These are phyloP conservation scores for Phytophthora pinifolia DNA, from an alignment of 352 stramenopile species.

Conservation along the genomic window DNA sequence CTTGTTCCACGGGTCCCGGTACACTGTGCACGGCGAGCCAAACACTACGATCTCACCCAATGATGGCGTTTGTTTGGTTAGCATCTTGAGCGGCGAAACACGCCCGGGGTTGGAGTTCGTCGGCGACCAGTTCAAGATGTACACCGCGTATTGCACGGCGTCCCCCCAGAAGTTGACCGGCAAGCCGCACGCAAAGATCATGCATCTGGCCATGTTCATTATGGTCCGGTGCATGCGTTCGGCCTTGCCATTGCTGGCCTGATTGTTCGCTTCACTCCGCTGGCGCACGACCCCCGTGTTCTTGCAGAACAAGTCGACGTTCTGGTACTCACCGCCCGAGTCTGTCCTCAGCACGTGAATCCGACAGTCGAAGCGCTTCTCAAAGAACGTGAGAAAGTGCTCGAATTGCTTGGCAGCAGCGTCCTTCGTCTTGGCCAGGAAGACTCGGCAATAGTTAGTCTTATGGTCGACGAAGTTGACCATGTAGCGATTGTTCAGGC, in stretches of 20 bases:
- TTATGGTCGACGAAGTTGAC: conserved; percentile 22
- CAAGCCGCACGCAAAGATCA: conserved; percentile 30
- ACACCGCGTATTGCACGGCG: conserved; percentile 23
- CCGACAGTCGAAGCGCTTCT: conserved; percentile 2
- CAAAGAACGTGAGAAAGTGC: conserved; percentile 9
- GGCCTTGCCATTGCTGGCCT: conserved; percentile 33
- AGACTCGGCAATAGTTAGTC: conserved; percentile 12
- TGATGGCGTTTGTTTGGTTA: conserved; percentile 1
- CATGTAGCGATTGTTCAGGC: conserved; percentile 16
- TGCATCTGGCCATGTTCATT: conserved; percentile 31
- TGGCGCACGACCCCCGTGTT: conserved; percentile 17
- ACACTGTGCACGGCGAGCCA: conserved; percentile 3
- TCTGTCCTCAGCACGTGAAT: conserved; percentile 17
- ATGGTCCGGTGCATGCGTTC: conserved; percentile 12
- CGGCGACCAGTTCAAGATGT: conserved; percentile 30
- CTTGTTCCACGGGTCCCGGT: conserved; percentile 9
- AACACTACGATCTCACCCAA: conserved; percentile 13
- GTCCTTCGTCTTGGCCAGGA: conserved; percentile 17
- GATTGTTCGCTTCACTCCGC: conserved; percentile 22
- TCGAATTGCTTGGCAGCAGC: conserved; percentile 5
- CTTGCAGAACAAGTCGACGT: conserved; percentile 30
- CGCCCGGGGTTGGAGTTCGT: conserved; percentile 11
- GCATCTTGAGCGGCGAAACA: conserved; percentile 5
- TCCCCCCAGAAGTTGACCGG: conserved; percentile 28
- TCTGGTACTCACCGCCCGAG: conserved; percentile 25